Percentiles rank a stretch among this genome's conserved stretches.
Conservation (phyloP, 305 asterid species). For the Lippia alba region DNA sequence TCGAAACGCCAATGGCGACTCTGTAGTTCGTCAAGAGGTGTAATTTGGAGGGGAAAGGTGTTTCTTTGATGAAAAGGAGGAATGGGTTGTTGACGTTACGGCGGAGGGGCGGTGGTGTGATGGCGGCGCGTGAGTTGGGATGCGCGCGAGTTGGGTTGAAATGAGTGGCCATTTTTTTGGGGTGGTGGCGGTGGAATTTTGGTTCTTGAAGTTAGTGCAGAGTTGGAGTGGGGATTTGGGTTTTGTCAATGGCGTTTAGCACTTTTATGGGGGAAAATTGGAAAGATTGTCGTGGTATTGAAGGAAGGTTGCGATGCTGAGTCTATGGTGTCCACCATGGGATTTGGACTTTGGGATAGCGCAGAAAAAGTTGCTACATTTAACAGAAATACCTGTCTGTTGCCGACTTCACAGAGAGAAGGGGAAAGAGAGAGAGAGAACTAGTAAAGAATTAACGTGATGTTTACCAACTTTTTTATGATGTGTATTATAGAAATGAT, state of each 20-base stretch:
- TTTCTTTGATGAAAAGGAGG: conserved; percentile 31
- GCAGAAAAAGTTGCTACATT: conserved; percentile 34
- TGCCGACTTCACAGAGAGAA: not conserved
- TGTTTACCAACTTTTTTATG: no score
- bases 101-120: conserved; percentile 31
- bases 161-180: conserved; percentile 58
- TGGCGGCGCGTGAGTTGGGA: conserved; percentile 56
- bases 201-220: conserved; percentile 29
- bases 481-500: no score
- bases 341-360: not conserved
- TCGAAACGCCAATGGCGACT: conserved; percentile 33
- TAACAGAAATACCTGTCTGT: conserved; percentile 44
- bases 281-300: conserved; percentile 56
- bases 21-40: conserved; percentile 15
- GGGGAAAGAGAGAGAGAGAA: not conserved
- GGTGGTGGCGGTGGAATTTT: conserved; percentile 39
- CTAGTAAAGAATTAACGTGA: no score
- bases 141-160: conserved; percentile 42
- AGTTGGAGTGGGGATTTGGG: conserved; percentile 34
- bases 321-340: not conserved
- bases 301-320: conserved; percentile 63
- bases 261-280: conserved; percentile 7
- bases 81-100: conserved; percentile 38
- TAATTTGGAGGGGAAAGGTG: conserved; percentile 27
- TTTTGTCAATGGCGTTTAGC: not conserved